Base-by-base conservation (phyloP, 768 basidiomycete genomes). In the Tulasnella sp. region DNA sequence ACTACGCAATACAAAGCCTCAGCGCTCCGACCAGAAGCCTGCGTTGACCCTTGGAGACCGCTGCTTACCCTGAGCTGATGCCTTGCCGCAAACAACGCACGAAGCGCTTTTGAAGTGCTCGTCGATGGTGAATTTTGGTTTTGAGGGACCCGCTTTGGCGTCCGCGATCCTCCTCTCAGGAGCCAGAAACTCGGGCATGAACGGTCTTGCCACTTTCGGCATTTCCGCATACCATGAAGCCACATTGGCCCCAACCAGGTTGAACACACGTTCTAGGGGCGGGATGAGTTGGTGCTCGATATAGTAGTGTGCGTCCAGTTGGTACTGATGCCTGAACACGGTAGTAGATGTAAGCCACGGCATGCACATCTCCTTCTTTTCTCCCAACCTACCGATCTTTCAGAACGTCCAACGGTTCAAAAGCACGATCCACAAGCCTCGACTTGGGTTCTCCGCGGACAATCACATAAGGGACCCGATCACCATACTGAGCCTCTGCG, bases 401-500 rank as follows among this genome's bases (percentile, higher is more conserved):
- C 79, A 93, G 82, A 80, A 95, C 83, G 81, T 91, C 92, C 80
- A 90, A 86, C 0, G 95, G 95, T n/a, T 88, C 87, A 48, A 91
- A 84, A 1, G 93, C 93, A 70, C 92, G 86, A 79, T 96, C 92
- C 16, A 92, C 91, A 5, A 97, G 87, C 75, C 91, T 87, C 3
- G 87, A 84, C 4, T 88, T 89, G 7, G 89, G 88, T 23, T 88
- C 87, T 5, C 93, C 91, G 16, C 89, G 86, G 20, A 87, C 86
- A 72, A 99, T 94, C 71, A 99, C 89, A 82, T 98, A 99, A 0
- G 95, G 95, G 0, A 99, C 89, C 39, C 97, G 90, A 81, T 99
- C 96, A 23, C 93, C 94, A 82, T 98, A 98, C 81, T 96, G 94
- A 0, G 93, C 88, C 82, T 98, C 96, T 73, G 92, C 89, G 35